Evolutionary conservation across 2,329 filamentous ascomycete genomes (phyloP).

Genomic region (Phyllosticta paracitricarpa): DNA sequence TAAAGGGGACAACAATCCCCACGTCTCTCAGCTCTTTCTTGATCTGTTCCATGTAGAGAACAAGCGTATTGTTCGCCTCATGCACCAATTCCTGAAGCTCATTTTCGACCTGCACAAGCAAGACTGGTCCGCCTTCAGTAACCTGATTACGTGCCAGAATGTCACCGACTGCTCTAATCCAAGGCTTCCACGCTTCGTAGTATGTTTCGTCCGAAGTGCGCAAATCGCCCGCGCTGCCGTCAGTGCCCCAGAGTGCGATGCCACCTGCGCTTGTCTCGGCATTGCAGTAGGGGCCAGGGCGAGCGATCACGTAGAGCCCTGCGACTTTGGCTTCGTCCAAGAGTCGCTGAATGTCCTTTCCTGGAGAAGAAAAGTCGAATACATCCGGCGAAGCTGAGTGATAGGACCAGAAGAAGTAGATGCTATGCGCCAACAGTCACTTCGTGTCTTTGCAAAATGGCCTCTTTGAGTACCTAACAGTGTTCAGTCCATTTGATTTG

Average conservation of each 20-base stretch:
- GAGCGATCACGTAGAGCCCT: conserved; percentile 45
- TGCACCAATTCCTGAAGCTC: conserved; percentile 33
- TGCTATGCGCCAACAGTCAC: not conserved
- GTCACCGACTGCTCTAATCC: conserved; percentile 40
- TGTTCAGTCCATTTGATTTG: conserved; percentile 41
- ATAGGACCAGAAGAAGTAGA: conserved; percentile 41
- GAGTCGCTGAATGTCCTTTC: conserved; percentile 44
- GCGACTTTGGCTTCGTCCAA: conserved; percentile 45
- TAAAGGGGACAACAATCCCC: conserved; percentile 50
- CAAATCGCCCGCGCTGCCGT: conserved; percentile 46
- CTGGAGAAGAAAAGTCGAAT: conserved; percentile 43
- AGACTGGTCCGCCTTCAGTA: conserved; percentile 44
- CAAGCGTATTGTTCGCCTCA: conserved; percentile 38
- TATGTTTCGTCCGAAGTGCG: conserved; percentile 45
- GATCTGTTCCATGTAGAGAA: conserved; percentile 49
- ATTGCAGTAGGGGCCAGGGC: conserved; percentile 54
- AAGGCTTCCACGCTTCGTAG: conserved; percentile 45
- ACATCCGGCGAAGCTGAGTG: conserved; percentile 36
- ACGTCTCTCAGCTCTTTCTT: conserved; percentile 44
- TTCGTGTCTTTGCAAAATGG: not conserved
- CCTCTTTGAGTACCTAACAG: conserved; percentile 26
- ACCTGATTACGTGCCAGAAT: conserved; percentile 44
- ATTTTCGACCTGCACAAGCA: conserved; percentile 50
- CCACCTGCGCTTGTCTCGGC: conserved; percentile 54
- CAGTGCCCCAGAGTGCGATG: conserved; percentile 53